Evolutionary conservation across 129 eudicot genomes (phyloP).

Genomic region (Cynara cardunculus): DNA sequence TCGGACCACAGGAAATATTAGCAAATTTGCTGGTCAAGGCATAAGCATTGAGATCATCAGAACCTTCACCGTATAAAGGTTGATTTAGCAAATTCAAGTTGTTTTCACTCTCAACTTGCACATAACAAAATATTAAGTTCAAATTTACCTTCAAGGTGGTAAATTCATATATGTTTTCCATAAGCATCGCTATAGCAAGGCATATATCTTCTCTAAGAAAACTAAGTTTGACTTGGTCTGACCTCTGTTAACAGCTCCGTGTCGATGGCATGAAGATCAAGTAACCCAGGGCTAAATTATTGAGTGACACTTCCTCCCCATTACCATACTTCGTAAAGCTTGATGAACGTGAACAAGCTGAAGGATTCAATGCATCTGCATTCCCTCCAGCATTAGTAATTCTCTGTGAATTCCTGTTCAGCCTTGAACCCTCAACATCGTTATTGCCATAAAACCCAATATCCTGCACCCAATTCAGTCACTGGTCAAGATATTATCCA

Average conservation of each 20-base stretch:
- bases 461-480: no score
- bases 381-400: constrained; percentile 40
- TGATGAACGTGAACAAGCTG: constrained; percentile 26
- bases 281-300: constrained; percentile 69
- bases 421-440: constrained; percentile 33
- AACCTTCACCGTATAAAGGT: constrained; percentile 39
- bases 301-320: constrained; percentile 43
- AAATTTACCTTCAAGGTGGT: neutral
- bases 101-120: constrained; percentile 47
- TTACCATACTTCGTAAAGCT: constrained; percentile 50
- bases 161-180: neutral
- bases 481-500: no score
- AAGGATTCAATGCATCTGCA: constrained; percentile 41
- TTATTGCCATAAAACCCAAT: constrained; percentile 44
- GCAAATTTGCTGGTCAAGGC: constrained; percentile 45
- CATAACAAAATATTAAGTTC: constrained; percentile 12
- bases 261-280: constrained; percentile 82
- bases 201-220: neutral
- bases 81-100: constrained; percentile 45
- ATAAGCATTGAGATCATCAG: constrained; percentile 51
- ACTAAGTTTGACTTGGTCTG: neutral
- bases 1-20: constrained; percentile 49
- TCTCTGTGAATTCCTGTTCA: constrained; percentile 45
- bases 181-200: neutral
- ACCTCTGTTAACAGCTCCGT: constrained; percentile 86